Base-by-base conservation (phyloP, 1,284 basidiomycete species). In the Rhodotorula glutinis region DNA sequence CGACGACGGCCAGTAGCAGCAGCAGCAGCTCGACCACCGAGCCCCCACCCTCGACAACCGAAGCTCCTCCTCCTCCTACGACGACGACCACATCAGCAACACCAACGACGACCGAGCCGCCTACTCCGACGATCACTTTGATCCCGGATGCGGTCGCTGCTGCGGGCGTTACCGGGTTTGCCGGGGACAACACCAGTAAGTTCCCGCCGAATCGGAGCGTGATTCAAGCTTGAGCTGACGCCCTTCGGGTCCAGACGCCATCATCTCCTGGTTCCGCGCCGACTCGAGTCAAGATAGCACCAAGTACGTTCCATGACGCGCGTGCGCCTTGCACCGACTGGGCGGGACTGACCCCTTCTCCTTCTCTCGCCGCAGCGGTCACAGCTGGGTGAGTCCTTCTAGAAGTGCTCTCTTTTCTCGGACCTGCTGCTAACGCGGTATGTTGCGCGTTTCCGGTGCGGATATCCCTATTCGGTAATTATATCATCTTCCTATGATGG, bases 251-350 rank as follows among this genome's bases (percentile, higher is more conserved):
- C 29, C 62, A 25, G 53, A 52, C 9, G 59, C 55, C 13, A 66
- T 66, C 55, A 25, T 46, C 19, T 60, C 58, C 3, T 69, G 72
- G 72, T 73, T 55, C 62, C 41, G 53, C 25, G 63, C 72, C n/a
- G 60, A 62, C 51, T 29, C 27, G 16, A 23, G 44, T 2, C 29
- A 46, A 21, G 72, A 73, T 25, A 63, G 60, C 25, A 73, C 72
- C 5, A 73, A 73, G 33, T 38, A 11, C 54, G 66, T 67, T n/a
- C 46, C 65, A 47, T 60, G 53, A 2, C 67, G 66, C 69, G n/a
- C n/a, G n/a, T 73, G 71, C 27, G 57, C n/a, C 23, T 30, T 3
- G 14, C 17, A 4, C 43, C 43, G 43, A 38, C 11, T 5, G 33
- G 33, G 33, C 33, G 33, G 33, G 11, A 38, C 33, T 38, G 33